Conservation (phyloP, 2,329 filamentous ascomycete genomes). For the Teratosphaeria gauchensis region DNA sequence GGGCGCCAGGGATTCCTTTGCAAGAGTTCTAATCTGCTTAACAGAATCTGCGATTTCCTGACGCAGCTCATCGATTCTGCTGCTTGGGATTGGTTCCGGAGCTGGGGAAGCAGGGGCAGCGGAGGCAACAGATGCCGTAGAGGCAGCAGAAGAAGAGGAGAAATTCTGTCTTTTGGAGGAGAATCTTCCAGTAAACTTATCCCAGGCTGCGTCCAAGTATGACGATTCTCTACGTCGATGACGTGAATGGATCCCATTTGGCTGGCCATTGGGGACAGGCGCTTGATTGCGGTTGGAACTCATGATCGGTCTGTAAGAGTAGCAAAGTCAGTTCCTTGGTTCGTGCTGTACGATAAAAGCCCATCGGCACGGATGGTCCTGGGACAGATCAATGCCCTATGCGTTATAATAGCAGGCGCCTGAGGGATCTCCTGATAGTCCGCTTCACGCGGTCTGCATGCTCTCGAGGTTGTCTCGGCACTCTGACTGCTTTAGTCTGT, state of each 20-base stretch:
- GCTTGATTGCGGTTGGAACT: background rate
- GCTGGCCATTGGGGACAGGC: background rate
- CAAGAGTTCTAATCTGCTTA: conserved; percentile 17
- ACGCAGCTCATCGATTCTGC: conserved; percentile 17
- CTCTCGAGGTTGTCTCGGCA: background rate
- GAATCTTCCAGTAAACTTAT: background rate
- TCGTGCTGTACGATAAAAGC: background rate
- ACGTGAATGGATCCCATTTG: background rate
- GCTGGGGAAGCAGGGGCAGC: background rate
- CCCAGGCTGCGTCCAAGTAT: background rate
- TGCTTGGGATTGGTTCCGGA: conserved; percentile 12
- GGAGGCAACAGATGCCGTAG: background rate
- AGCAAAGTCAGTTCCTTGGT: background rate
- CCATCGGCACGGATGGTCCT: background rate
- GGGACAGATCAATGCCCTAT: background rate
- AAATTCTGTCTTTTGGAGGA: background rate
- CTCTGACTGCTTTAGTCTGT: background rate
- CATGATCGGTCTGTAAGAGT: background rate
- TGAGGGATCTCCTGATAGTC: background rate
- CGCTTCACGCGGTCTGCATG: background rate
- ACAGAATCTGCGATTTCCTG: conserved; percentile 16
- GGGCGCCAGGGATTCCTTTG: conserved; percentile 24
- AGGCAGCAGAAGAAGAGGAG: too few relatives aligned
- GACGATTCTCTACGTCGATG: background rate
- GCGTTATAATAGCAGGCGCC: background rate